Evolutionary conservation across 2,329 filamentous ascomycete species (phyloP).

Genomic region (Podosphaera fusca): DNA sequence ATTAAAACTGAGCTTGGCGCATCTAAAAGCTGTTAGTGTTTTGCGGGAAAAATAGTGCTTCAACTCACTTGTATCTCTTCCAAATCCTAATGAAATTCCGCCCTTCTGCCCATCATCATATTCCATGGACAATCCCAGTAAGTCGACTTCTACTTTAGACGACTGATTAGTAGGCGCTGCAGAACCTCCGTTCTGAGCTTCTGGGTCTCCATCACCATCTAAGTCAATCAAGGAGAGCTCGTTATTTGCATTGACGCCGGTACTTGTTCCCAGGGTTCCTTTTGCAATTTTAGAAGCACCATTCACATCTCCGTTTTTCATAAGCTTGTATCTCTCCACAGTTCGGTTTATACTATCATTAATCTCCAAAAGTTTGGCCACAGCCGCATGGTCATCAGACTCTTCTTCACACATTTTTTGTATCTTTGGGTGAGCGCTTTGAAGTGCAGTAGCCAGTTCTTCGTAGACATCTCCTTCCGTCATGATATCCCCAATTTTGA

Average conservation of each 20-base stretch:
- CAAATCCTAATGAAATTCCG: constrained; percentile 62
- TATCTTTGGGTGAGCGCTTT: constrained; percentile 92
- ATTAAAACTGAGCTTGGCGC: no score
- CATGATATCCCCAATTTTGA: constrained; percentile 62
- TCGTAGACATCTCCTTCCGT: constrained; percentile 43
- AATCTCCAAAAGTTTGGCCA: constrained; percentile 85
- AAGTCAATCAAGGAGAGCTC: constrained; percentile 92
- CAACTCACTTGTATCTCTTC: constrained; percentile 39
- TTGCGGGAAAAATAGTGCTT: no score
- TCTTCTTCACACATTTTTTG: constrained; percentile 98
- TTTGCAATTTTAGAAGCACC: constrained; percentile 63
- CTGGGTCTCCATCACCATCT: constrained; percentile 29
- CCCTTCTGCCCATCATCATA: constrained; percentile 38
- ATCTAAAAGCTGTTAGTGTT: no score
- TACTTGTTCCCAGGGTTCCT: constrained; percentile 49
- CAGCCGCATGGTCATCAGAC: constrained; percentile 86
- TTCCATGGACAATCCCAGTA: constrained; percentile 68
- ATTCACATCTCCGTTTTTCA: constrained; percentile 86
- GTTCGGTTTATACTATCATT: constrained; percentile 98
- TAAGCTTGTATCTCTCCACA: constrained; percentile 79
- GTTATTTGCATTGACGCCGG: constrained; percentile 40
- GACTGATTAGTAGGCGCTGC: constrained; percentile 21
- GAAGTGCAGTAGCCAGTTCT: constrained; percentile 71
- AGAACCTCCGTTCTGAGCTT: constrained; percentile 30
- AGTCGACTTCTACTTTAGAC: constrained; percentile 63